phyloP scores from a whole-genome alignment of 345 rosid species.

The Lagerstroemia speciosa region DNA sequence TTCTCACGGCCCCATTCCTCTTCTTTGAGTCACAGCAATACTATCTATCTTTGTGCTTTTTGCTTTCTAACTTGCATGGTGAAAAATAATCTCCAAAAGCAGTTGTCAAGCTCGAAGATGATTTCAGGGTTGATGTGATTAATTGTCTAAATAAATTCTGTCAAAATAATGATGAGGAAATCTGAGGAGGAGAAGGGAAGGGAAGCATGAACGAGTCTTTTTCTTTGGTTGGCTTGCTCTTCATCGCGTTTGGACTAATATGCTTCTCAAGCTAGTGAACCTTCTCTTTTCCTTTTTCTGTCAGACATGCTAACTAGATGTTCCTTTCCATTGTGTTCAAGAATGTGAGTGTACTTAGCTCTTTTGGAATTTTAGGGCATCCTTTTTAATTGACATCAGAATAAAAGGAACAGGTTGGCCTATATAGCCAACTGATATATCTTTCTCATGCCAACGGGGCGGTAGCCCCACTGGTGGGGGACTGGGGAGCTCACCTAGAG shows the following conservation, averaged over 20 bases:
- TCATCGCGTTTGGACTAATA: not conserved
- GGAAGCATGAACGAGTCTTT: not conserved
- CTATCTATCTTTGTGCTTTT: not conserved
- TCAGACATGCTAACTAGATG: not conserved
- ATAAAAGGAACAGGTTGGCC: too few relatives aligned
- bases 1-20: not conserved
- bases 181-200: not conserved
- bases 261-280: not conserved
- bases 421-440: too few relatives aligned
- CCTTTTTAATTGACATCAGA: too few relatives aligned
- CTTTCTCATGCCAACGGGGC: too few relatives aligned
- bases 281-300: too few relatives aligned
- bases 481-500: too few relatives aligned
- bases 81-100: not conserved
- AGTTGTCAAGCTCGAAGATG: not conserved
- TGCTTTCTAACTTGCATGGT: not conserved
- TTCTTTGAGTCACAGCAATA: not conserved
- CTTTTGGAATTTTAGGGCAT: too few relatives aligned
- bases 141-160: not conserved
- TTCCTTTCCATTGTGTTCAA: not conserved
- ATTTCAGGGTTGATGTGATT: not conserved
- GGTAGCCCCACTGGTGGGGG: too few relatives aligned
- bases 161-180: not conserved
- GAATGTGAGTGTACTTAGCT: too few relatives aligned
- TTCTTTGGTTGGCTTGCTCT: not conserved